Percentiles rank a stretch among this genome's conserved stretches.
Conservation (phyloP, 2,329 filamentous ascomycete genomes). For the Tolypocladium paradoxum region DNA sequence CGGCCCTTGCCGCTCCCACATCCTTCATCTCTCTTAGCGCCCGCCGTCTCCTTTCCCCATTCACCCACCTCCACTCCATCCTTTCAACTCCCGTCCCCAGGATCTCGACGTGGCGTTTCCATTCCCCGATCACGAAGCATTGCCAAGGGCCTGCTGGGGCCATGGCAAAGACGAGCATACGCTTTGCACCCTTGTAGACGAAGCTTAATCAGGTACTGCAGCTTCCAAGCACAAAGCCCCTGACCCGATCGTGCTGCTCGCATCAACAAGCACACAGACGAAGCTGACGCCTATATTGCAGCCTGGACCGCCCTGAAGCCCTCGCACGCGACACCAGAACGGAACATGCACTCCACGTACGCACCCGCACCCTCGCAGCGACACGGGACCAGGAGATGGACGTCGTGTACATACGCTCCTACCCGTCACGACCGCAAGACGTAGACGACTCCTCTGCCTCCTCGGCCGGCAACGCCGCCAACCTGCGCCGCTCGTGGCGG, state of each 20-base stretch:
- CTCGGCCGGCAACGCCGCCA: neutral
- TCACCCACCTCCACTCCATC: neutral
- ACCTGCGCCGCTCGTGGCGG: conserved; percentile 10
- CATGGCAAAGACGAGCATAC: neutral
- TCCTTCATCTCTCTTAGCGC: neutral
- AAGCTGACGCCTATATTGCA: neutral
- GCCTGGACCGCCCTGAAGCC: neutral
- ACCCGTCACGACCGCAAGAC: conserved; percentile 4
- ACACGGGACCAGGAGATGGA: conserved; percentile 9
- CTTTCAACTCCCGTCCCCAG: neutral
- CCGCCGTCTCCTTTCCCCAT: neutral
- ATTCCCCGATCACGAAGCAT: neutral
- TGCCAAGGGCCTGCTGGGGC: neutral
- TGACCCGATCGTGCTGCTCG: too few relatives aligned
- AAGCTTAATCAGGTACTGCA: neutral
- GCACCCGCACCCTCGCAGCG: neutral
- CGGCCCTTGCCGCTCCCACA: neutral
- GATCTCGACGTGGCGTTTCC: neutral
- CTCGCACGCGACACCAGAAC: neutral
- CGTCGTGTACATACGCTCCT: conserved; percentile 9
- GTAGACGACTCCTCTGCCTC: neutral
- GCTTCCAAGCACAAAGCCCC: neutral
- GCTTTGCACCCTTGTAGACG: neutral
- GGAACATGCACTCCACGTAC: neutral
- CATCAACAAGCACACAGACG: neutral